phyloP scores from a whole-genome alignment of 208 protist species.

The Strigomonas culicis region DNA sequence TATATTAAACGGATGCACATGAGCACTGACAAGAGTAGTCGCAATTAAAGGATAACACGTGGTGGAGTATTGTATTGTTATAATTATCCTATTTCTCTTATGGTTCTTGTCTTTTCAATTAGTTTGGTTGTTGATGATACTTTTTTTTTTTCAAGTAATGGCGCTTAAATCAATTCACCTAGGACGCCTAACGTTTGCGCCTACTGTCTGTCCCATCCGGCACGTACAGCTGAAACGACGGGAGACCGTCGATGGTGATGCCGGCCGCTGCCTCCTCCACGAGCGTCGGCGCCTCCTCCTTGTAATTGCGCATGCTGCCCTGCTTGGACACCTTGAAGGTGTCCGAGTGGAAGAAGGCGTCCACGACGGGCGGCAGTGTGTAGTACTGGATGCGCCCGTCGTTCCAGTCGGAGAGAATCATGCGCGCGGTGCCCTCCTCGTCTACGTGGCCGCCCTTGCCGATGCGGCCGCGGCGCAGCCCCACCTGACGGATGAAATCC shows the following conservation, averaged over 20 bases:
- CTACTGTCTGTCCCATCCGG: slow-evolving; percentile 12
- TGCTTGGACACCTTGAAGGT: slow-evolving; percentile 2
- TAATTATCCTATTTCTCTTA: too few species aligned
- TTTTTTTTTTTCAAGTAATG: not conserved
- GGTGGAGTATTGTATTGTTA: too few species aligned
- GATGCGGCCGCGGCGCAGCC: slow-evolving; percentile 74
- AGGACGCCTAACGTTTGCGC: slow-evolving; percentile 28
- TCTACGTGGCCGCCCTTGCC: slow-evolving; percentile 87
- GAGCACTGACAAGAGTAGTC: not conserved
- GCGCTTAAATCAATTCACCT: too few species aligned
- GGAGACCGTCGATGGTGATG: slow-evolving; percentile 72
- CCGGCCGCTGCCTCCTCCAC: slow-evolving; percentile 32
- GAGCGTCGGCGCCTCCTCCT: slow-evolving; percentile 33
- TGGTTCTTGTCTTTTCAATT: too few species aligned
- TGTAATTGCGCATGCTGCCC: slow-evolving; percentile 13
- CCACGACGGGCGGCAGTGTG: slow-evolving; percentile 85
- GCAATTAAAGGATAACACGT: too few species aligned
- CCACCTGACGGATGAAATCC: slow-evolving; percentile 83
- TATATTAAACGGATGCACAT: not conserved
- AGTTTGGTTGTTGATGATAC: too few species aligned
- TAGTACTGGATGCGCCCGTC: slow-evolving; percentile 95
- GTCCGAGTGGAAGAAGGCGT: slow-evolving; percentile 37
- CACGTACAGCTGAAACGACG: slow-evolving; percentile 84
- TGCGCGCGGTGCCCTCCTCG: slow-evolving; percentile 87
- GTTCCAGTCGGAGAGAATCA: slow-evolving; percentile 95